These are phyloP conservation scores for Suhomyces guaymorum DNA, from an alignment of 1,139 yeast species.

Conservation along the genomic window DNA sequence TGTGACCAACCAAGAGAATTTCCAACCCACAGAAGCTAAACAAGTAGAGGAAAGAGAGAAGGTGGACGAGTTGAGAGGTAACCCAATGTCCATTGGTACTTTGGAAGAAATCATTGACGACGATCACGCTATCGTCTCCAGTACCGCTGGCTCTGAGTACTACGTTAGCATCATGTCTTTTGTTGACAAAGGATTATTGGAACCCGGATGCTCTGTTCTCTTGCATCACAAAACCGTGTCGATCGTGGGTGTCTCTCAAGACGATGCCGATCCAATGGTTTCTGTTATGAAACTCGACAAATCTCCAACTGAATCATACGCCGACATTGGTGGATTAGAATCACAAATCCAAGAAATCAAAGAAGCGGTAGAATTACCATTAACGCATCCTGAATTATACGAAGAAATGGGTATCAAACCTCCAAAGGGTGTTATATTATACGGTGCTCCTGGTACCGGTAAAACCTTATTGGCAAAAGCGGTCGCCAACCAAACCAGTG, in stretches of 20 bases:
- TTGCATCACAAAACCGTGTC: constrained; percentile 95
- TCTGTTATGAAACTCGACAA: constrained; percentile 97
- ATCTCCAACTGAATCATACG: constrained; percentile 95
- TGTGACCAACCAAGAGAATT: constrained; percentile 89
- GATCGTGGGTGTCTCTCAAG: constrained; percentile 92
- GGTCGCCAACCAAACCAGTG: constrained; percentile 96
- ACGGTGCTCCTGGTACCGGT: constrained; percentile 99
- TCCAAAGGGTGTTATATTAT: constrained; percentile 96
- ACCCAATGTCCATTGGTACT: constrained; percentile 96
- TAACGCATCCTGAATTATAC: constrained; percentile 95
- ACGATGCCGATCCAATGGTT: constrained; percentile 97
- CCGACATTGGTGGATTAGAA: constrained; percentile 97
- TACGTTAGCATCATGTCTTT: constrained; percentile 95
- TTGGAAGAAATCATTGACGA: constrained; percentile 96
- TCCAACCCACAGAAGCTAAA: constrained; percentile 95
- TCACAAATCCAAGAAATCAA: constrained; percentile 95
- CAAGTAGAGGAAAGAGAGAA: constrained; percentile 95
- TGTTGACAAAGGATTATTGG: constrained; percentile 93
- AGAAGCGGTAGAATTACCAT: constrained; percentile 95
- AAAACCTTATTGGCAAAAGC: constrained; percentile 96
- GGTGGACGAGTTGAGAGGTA: constrained; percentile 93
- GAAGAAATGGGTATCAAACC: constrained; percentile 99
- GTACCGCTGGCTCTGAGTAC: constrained; percentile 95
- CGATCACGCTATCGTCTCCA: constrained; percentile 97
- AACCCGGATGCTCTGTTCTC: constrained; percentile 97